phyloP scores from a whole-genome alignment of 805 yeast genomes.

The Hagleromyces aurorensis region DNA sequence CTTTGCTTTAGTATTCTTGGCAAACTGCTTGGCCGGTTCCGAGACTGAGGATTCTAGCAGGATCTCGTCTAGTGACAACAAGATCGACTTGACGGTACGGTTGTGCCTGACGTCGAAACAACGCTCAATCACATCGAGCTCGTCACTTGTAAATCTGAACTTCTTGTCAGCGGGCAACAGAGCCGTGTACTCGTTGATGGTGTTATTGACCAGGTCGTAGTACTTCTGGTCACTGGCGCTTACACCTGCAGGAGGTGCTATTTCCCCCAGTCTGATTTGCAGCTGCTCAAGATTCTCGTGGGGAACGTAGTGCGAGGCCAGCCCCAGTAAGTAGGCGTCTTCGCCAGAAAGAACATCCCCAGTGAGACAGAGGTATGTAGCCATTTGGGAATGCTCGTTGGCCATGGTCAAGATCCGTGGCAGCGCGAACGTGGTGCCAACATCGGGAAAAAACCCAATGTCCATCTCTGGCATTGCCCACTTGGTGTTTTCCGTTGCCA shows the following conservation, averaged over 20 bases:
- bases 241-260: conserved; percentile 32
- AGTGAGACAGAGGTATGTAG: conserved; percentile 79
- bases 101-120: conserved; percentile 48
- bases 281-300: conserved; percentile 54
- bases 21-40: conserved; percentile 57
- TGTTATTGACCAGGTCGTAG: conserved; percentile 47
- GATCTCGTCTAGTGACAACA: conserved; percentile 43
- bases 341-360: conserved; percentile 70
- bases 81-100: conserved; percentile 42
- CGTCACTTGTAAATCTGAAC: conserved; percentile 47
- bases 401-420: conserved; percentile 47
- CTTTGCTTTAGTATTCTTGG: conserved; percentile 45
- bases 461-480: conserved; percentile 98
- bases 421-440: conserved; percentile 85
- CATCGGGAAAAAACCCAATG: conserved; percentile 94
- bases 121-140: conserved; percentile 56
- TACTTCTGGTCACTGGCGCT: conserved; percentile 27
- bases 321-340: conserved; percentile 77
- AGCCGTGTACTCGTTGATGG: conserved; percentile 72
- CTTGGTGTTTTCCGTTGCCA: conserved; percentile 85
- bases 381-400: conserved; percentile 60
- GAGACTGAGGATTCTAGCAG: conserved; percentile 44
- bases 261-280: conserved; percentile 54
- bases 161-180: conserved; percentile 55
- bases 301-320: conserved; percentile 86